phyloP scores from a whole-genome alignment of 768 basidiomycete species.

The Phylloporus scabripes region DNA sequence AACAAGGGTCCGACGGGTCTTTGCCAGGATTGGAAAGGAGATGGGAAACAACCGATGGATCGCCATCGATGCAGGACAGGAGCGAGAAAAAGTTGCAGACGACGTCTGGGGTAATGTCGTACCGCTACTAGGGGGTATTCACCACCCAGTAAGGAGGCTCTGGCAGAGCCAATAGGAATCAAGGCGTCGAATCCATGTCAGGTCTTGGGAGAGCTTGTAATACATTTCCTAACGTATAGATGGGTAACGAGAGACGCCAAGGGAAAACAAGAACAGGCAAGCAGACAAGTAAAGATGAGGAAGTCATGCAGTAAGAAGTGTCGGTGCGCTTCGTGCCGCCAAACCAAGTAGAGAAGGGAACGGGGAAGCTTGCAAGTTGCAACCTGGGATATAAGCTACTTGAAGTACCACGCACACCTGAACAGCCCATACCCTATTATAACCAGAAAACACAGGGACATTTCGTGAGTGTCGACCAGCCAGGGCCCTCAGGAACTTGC shows the following conservation, averaged over 20 bases:
- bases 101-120: conserved; percentile 52
- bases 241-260: conserved; percentile 17
- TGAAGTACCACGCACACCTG: conserved; percentile 15
- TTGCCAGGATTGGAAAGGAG: conserved; percentile 53
- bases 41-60: conserved; percentile 47
- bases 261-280: conserved; percentile 8
- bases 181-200: conserved; percentile 3
- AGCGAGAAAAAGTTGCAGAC: conserved; percentile 43
- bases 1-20: conserved; percentile 52
- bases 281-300: conserved; percentile 3
- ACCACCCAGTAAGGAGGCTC: conserved; percentile 41
- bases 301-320: conserved; percentile 9
- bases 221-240: conserved; percentile 26
- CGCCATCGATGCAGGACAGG: conserved; percentile 52
- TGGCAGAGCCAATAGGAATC: conserved; percentile 34
- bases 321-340: conserved; percentile 5
- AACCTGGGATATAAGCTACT: conserved; percentile 15
- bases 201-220: conserved; percentile 12
- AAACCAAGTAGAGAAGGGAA: conserved; percentile 10
- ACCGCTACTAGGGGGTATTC: conserved; percentile 35
- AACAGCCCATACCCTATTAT: conserved; percentile 12
- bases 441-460: conserved; percentile 11
- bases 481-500: conserved; percentile 35
- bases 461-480: neutral
- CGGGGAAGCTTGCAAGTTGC: conserved; percentile 6